Percentiles rank a stretch among this genome's conserved stretches.
Evolutionary conservation across 1,284 basidiomycete genomes (phyloP).

Genomic region (Salmacisia buchloeana): DNA sequence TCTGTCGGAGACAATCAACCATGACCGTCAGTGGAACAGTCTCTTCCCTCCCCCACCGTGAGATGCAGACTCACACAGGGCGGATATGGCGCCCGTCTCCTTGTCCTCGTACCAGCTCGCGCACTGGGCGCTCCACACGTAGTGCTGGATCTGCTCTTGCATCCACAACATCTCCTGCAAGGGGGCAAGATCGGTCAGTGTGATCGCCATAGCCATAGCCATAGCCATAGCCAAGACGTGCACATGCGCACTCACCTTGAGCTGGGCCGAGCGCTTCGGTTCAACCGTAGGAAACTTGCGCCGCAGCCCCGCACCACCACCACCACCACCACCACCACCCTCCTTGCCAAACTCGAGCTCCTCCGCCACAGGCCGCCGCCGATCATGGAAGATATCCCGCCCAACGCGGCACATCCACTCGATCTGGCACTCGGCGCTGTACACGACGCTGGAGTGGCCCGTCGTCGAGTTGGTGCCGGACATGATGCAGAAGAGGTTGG

Average conservation of each 20-base stretch:
- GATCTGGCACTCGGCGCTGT: slow-evolving; percentile 18
- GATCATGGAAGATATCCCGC: not conserved
- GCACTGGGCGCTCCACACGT: slow-evolving; percentile 36
- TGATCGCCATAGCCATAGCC: not conserved
- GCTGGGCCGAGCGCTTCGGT: slow-evolving; percentile 36
- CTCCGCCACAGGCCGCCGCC: not conserved
- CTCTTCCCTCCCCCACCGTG: not conserved
- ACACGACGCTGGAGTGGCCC: slow-evolving; percentile 31
- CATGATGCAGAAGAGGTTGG: slow-evolving; percentile 2
- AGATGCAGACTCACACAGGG: slow-evolving; percentile 14
- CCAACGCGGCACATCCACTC: not conserved
- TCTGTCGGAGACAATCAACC: slow-evolving; percentile 11
- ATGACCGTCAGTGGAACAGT: not conserved
- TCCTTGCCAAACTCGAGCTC: not conserved
- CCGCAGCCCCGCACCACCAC: not conserved
- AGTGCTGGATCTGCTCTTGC: slow-evolving; percentile 30
- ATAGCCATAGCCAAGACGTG: not conserved
- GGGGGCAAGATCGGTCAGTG: slow-evolving; percentile 17
- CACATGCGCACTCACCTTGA: slow-evolving; percentile 12
- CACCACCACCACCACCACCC: not conserved
- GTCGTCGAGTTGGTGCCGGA: slow-evolving; percentile 4
- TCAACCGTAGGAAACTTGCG: slow-evolving; percentile 34
- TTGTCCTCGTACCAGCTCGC: slow-evolving; percentile 44
- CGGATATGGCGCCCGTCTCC: slow-evolving; percentile 31
- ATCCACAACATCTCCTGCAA: slow-evolving; percentile 30